Conservation (phyloP, 305 asterid species). For the Plantago coronopus region DNA sequence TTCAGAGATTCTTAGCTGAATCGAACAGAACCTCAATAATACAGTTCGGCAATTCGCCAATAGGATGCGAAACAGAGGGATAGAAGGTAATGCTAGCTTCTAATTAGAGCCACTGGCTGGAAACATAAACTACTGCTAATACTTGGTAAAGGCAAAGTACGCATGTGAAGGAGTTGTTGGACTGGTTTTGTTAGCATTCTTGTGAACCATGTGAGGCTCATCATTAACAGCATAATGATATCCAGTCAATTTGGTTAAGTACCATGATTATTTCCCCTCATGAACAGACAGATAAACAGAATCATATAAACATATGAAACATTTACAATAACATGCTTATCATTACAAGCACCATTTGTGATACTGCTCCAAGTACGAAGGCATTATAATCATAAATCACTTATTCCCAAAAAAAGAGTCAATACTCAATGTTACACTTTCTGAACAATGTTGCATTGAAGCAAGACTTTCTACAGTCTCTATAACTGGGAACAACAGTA, state of each 20-base stretch:
- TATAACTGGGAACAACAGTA: slow-evolving; percentile 19
- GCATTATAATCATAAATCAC: neutral
- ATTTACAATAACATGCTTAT: neutral
- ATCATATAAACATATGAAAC: neutral
- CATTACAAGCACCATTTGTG: neutral
- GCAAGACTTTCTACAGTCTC: slow-evolving; percentile 29
- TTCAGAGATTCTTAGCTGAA: too few relatives aligned
- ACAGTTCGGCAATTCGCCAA: too few relatives aligned
- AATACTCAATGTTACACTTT: slow-evolving; percentile 19
- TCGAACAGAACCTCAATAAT: too few relatives aligned
- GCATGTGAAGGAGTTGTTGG: neutral
- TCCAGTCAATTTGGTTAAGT: slow-evolving; percentile 1
- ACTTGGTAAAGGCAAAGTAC: too few relatives aligned
- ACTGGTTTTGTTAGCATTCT: neutral
- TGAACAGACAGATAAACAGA: neutral
- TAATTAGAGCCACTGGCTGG: too few relatives aligned
- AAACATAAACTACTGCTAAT: too few relatives aligned
- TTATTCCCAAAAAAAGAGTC: slow-evolving; percentile 15
- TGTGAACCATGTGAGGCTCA: neutral
- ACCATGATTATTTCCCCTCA: slow-evolving; percentile 1
- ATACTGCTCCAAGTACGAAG: neutral
- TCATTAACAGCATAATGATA: neutral
- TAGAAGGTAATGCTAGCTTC: too few relatives aligned
- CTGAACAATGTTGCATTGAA: slow-evolving; percentile 19
- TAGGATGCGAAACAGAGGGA: too few relatives aligned